Evolutionary conservation across 768 basidiomycete genomes (phyloP), one percentile per base, ranked within the genome.

Genomic region (Leccinum rimulosum): DNA sequence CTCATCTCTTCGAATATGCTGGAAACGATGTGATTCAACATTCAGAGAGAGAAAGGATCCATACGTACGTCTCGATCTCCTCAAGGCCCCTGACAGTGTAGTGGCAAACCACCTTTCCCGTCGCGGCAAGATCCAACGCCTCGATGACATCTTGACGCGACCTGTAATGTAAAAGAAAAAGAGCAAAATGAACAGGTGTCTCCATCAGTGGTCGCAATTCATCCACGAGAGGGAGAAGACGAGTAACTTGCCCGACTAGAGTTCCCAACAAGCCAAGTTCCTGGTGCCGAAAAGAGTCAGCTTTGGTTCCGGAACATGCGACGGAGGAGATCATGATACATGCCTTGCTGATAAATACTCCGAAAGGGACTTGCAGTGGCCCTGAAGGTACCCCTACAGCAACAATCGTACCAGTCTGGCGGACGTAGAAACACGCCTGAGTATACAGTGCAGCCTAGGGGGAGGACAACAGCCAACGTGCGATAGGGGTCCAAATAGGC

Each of bases 61-160:
- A 12, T 10, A 28, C 68, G n/a, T 48, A 70, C 61, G 63, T 61
- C n/a, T 69, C 62, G 50, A 77, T 62, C 36, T 74, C 68, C 9
- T 66, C 62, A 35, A 79, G 63, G 0, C 49, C 54, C 50, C 67
- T 54, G 43, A 74, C 51, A 11, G 59, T 57, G 45, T 70, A 73
- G 25, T 62, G 57, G 54, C 71, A 71, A 56, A 66, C 73, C 60
- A 83, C 79, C 54, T 77, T 75, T 17, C 78, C 79, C 25, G 68
- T 63, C 7, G 74, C 76, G 14, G 78, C 81, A 48, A 80, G 65
- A 17, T 75, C 72, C 50, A 83, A 64, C 2, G 82, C 79, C 63
- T 83, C 80, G 56, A 76, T 67, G 14, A 77, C 76, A 61, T 83
- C 82, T 58, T 81, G 79, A 10, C 76, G 67, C 60, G 74, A 70